Base-by-base conservation (phyloP, 2,329 filamentous ascomycete genomes). In the Fusarium palustre region DNA sequence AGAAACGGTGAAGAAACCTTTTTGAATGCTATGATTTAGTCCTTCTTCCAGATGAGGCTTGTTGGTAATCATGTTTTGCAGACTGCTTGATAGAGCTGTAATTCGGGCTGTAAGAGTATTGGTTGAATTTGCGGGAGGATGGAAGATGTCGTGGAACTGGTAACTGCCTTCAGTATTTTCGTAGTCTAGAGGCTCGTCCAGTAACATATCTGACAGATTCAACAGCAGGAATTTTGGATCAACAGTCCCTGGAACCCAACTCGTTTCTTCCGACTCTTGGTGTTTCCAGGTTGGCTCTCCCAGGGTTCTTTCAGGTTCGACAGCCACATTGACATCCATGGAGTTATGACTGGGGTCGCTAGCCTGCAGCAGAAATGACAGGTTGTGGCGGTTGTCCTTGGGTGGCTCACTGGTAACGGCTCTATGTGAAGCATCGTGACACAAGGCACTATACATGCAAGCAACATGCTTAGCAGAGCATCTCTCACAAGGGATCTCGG, bases 401-500 rank as follows among this genome's bases (percentile, higher is more conserved):
- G n/a, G 25, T 8, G 4, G 18, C 7, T 30, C 47, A 1, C 20
- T 31, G 16, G 11, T 1, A 3, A 2, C 9, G 2, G 22, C 13
- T 13, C 18, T 25, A 34, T 70, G 67, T 2, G 43, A 42, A 24
- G 9, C 3, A 34, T 61, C 42, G 1, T 68, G 53, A 9, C 70
- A 72, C 1, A 61, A 39, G 4, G 67, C 43, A 4, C 41, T 60
- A 24, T 72, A 72, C 1, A 18, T 39, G 25, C 70, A 72, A 3
- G 24, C 3, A 2, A 66, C 41, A 0, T 20, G 10, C 3, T 43
- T 56, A 3, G 41, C 46, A 1, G 53, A 49, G 7, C 70, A 72
- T 6, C 64, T 36, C 0, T 12, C 2, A 22, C 70, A 72, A 0
- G 69, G 70, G 1, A 47, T 3, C 2, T 31, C 38, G 1, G 53